Base-by-base conservation (phyloP, 306 rosid species). In the Hippophae rhamnoides region DNA sequence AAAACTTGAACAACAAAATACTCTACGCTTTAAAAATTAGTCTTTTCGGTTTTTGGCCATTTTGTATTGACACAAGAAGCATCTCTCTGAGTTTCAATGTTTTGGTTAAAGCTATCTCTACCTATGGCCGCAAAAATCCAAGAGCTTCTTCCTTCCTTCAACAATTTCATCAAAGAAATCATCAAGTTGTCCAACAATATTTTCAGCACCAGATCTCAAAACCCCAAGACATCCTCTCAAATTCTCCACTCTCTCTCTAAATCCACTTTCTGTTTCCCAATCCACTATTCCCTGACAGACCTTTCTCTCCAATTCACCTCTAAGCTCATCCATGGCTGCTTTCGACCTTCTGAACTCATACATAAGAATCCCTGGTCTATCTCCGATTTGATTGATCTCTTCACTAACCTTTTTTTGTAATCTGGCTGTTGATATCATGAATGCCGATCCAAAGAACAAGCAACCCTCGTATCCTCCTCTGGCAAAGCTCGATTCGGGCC, bases 151-250 rank as follows among this genome's bases (percentile, higher is more conserved):
- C 80, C 99, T 86, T 10, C 97, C 97, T 70, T 93, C 97, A 52
- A 93, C 99, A 67, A 89, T 88, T 72, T 93, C 99, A 71, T 93
- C 99, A 64, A 93, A 77, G 86, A 93, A 93, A 84, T 93, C 99
- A 72, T 93, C 99, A 26, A 93, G 90, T 70, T 93, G 99, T 6
- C 85, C 90, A 52, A 82, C 65, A 59, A 93, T 80, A 69, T 77
- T 86, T 13, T 93, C 99, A 11, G 89, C 82, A 8, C 95, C 99
- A 79, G 99, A 87, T 89, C 94, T 86, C 78, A 88, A 69, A 43
- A 74, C 82, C 43, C 84, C 93, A 66, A 88, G 82, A 57, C 89
- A 84, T 2, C 63, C 84, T 74, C 94, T 86, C 68, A 93, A 63
- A 65, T 82, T 89, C 57, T 88, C 99, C 61, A 86, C 89, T 52